Conservation (phyloP, 2,329 filamentous ascomycete species). For the Colletotrichum orbiculare region DNA sequence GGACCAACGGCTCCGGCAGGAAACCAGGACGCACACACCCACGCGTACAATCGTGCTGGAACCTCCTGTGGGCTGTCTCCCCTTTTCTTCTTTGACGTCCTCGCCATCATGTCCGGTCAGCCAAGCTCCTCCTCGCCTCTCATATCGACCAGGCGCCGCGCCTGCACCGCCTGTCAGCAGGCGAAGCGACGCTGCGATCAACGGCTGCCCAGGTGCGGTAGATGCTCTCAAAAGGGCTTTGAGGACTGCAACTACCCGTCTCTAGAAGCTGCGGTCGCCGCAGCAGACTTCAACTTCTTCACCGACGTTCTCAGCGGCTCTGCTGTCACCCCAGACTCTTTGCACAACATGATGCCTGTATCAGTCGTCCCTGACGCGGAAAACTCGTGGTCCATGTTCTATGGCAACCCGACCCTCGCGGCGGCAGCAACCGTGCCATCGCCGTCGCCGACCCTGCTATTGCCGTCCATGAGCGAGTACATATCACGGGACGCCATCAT, state of each 20-base stretch:
- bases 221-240: conserved; percentile 44
- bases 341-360: conserved; percentile 32
- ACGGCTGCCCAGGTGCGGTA: conserved; percentile 45
- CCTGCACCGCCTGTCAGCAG: conserved; percentile 49
- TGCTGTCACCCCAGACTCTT: conserved; percentile 24
- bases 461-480: conserved; percentile 15
- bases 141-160: conserved; percentile 42
- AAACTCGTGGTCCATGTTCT: conserved; percentile 35
- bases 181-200: conserved; percentile 53
- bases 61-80: conserved; percentile 14
- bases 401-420: conserved; percentile 26
- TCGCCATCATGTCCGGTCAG: conserved; percentile 35
- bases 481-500: conserved; percentile 32
- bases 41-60: neutral
- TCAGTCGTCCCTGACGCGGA: conserved; percentile 28
- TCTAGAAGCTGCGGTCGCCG: conserved; percentile 37
- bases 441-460: conserved; percentile 22
- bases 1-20: no score
- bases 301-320: conserved; percentile 38
- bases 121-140: conserved; percentile 33
- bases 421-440: conserved; percentile 15
- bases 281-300: conserved; percentile 43
- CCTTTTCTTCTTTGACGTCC: neutral
- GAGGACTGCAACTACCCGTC: conserved; percentile 41
- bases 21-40: neutral